phyloP scores from a whole-genome alignment of 1,139 yeast genomes.

The Taphrina pruni region DNA sequence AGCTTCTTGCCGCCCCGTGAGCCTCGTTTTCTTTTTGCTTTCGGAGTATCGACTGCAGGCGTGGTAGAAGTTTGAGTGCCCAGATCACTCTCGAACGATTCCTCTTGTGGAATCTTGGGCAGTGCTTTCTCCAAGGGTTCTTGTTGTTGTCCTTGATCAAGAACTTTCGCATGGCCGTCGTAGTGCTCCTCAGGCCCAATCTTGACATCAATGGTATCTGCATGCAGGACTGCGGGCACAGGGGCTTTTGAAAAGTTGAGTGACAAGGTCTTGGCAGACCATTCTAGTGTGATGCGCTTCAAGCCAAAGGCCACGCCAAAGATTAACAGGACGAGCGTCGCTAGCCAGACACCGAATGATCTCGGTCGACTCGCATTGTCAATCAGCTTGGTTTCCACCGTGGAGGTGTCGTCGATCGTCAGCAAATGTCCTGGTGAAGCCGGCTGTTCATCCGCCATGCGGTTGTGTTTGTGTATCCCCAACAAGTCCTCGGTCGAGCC shows the following conservation, averaged over 20 bases:
- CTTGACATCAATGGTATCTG: constrained; percentile 4
- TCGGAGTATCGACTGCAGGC: background rate
- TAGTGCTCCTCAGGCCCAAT: background rate
- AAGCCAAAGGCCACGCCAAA: constrained; percentile 4
- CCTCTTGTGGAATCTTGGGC: constrained; percentile 1
- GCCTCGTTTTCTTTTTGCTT: constrained; percentile 40
- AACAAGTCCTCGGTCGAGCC: constrained; percentile 29
- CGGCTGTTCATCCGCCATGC: constrained; percentile 20
- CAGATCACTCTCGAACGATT: background rate
- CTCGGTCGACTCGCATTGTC: constrained; percentile 5
- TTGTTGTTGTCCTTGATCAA: background rate
- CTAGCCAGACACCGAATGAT: background rate
- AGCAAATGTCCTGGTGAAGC: constrained; percentile 34
- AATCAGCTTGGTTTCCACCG: constrained; percentile 10
- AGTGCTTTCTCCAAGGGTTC: constrained; percentile 8
- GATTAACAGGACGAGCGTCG: constrained; percentile 4
- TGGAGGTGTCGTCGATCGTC: constrained; percentile 28
- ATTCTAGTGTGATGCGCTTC: constrained; percentile 11
- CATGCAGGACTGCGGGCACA: background rate
- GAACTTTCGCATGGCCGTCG: background rate
- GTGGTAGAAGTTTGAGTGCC: background rate
- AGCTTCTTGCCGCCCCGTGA: constrained; percentile 35
- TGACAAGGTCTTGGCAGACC: constrained; percentile 15
- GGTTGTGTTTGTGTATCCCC: constrained; percentile 38
- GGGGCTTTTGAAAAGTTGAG: background rate